Evolutionary conservation across 2,329 filamentous ascomycete species (phyloP).

Genomic region (Aspergillus ochraceoroseus): DNA sequence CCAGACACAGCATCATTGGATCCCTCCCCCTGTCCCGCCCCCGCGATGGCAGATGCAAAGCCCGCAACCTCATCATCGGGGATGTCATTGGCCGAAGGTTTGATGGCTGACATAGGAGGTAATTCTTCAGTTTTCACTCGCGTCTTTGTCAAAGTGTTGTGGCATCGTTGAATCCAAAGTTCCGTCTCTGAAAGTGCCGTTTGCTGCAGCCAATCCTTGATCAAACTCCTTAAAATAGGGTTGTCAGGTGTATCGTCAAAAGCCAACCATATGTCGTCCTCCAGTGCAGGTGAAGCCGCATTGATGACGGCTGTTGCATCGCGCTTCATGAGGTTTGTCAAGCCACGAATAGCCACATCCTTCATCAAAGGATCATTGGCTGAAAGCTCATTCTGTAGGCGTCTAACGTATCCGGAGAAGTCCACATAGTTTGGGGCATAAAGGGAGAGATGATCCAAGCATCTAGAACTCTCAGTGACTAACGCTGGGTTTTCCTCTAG

Average conservation of each 20-base stretch:
- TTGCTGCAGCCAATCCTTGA: conserved; percentile 90
- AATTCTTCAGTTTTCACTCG: conserved; percentile 59
- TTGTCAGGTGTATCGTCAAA: conserved; percentile 73
- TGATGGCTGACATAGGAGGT: conserved; percentile 35
- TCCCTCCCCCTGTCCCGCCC: conserved; percentile 55
- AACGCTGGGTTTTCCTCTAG: conserved; percentile 66
- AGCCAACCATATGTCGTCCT: conserved; percentile 87
- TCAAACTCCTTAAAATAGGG: conserved; percentile 75
- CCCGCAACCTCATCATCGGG: conserved; percentile 96
- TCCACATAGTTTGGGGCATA: conserved; percentile 87
- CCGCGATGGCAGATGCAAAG: conserved; percentile 71
- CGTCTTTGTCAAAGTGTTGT: conserved; percentile 83
- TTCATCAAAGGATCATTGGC: conserved; percentile 65
- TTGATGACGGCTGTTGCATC: conserved; percentile 77
- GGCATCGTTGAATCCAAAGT: conserved; percentile 83
- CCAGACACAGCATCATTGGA: conserved; percentile 51
- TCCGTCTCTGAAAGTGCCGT: conserved; percentile 74
- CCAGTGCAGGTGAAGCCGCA: conserved; percentile 70
- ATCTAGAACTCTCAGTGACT: conserved; percentile 71
- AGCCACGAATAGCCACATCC: conserved; percentile 76
- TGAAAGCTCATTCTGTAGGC: conserved; percentile 71
- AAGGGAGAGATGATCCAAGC: conserved; percentile 83
- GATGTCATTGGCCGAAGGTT: conserved; percentile 62
- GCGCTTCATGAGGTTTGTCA: conserved; percentile 93
- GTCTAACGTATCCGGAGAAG: conserved; percentile 74